Evolutionary conservation across 805 yeast species (phyloP).

Genomic region (Komagataella ulmi): DNA sequence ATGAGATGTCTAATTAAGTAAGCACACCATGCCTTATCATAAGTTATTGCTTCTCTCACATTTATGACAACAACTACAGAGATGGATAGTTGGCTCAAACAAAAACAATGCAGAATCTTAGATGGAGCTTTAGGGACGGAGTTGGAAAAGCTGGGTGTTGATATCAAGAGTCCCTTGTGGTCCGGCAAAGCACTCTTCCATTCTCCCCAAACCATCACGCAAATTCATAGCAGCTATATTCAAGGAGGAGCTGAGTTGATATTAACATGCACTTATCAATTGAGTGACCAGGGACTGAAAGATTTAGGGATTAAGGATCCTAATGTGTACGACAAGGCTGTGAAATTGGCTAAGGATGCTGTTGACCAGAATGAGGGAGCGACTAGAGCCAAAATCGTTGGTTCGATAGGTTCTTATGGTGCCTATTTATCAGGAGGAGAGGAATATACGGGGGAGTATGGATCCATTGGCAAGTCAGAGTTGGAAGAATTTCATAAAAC

Average conservation of each 20-base stretch:
- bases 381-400: conserved; percentile 26
- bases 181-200: conserved; percentile 38
- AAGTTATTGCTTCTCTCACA: background rate
- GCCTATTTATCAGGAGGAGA: conserved; percentile 54
- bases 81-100: background rate
- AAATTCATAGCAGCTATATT: conserved; percentile 37
- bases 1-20: background rate
- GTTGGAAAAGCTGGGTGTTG: conserved; percentile 33
- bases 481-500: conserved; percentile 38
- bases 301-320: conserved; percentile 8
- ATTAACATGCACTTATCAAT: conserved; percentile 50
- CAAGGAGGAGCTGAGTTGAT: conserved; percentile 40
- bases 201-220: conserved; percentile 27
- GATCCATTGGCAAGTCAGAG: conserved; percentile 20
- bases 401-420: conserved; percentile 71
- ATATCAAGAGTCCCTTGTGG: conserved; percentile 41
- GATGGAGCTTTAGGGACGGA: conserved; percentile 64
- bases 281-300: conserved; percentile 28
- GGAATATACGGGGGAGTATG: conserved; percentile 64
- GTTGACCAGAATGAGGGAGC: background rate
- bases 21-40: no score
- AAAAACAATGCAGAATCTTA: conserved; percentile 7
- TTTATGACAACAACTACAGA: background rate
- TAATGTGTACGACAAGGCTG: conserved; percentile 3
- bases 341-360: conserved; percentile 8